phyloP scores from a whole-genome alignment of 1,284 basidiomycete species.

The Austroboletus niveus region DNA sequence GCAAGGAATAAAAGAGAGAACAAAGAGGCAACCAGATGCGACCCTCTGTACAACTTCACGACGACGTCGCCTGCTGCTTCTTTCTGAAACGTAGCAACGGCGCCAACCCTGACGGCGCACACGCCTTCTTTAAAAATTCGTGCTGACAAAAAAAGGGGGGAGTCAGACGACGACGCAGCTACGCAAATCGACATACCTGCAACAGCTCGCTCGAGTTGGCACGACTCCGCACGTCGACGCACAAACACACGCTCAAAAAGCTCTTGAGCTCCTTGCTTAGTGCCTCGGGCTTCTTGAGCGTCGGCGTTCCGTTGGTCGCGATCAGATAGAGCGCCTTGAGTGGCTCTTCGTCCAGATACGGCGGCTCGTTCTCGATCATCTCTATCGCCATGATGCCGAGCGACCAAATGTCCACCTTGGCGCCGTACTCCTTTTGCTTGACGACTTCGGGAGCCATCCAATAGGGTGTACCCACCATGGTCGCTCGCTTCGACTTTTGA shows the following conservation, averaged over 20 bases:
- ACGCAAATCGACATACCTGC: slow-evolving; percentile 54
- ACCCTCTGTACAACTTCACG: slow-evolving; percentile 12
- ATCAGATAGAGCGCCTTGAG: slow-evolving; percentile 97
- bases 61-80: slow-evolving; percentile 37
- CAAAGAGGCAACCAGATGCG: too few species aligned
- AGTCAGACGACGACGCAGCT: not conserved
- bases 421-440: slow-evolving; percentile 98
- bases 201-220: slow-evolving; percentile 92
- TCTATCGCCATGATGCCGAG: slow-evolving; percentile 99
- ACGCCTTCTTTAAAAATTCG: slow-evolving; percentile 88
- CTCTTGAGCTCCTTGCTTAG: slow-evolving; percentile 91
- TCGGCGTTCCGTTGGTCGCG: slow-evolving; percentile 97
- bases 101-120: slow-evolving; percentile 77
- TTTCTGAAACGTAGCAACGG: slow-evolving; percentile 76
- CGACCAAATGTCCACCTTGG: slow-evolving; percentile 99
- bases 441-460: slow-evolving; percentile 99
- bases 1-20: too few species aligned
- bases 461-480: slow-evolving; percentile 99
- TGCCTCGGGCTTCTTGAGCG: slow-evolving; percentile 93
- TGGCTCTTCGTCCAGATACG: slow-evolving; percentile 97
- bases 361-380: slow-evolving; percentile 99
- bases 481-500: slow-evolving; percentile 97
- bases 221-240: slow-evolving; percentile 94
- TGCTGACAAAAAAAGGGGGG: slow-evolving; percentile 50
- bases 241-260: slow-evolving; percentile 95